Percentiles rank a stretch among this genome's conserved stretches.
phyloP scores from a whole-genome alignment of 1,284 basidiomycete genomes.

The Puccinia brachypodii region DNA sequence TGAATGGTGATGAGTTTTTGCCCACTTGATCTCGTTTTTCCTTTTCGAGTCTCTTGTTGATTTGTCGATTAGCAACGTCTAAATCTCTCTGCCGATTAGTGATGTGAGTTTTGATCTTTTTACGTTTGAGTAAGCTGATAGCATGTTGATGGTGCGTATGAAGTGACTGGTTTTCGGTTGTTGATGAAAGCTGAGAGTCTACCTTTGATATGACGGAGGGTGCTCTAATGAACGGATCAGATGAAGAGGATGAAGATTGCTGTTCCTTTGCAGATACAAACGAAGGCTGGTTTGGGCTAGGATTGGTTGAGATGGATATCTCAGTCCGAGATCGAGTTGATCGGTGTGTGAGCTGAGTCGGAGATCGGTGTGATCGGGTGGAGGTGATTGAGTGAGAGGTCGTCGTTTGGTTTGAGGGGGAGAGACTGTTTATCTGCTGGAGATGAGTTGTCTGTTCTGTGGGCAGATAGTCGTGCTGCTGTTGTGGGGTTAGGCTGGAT shows the following conservation, averaged over 20 bases:
- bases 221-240: neutral
- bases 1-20: neutral
- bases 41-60: conserved; percentile 24
- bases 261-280: neutral
- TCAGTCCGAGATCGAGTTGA: neutral
- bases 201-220: neutral
- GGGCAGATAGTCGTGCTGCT: neutral
- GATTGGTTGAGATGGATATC: neutral
- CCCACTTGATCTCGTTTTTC: conserved; percentile 36
- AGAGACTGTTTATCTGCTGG: neutral
- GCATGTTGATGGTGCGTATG: conserved; percentile 24
- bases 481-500: neutral
- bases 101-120: conserved; percentile 33
- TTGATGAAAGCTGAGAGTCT: neutral
- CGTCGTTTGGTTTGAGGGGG: neutral
- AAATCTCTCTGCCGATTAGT: conserved; percentile 19
- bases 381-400: conserved; percentile 6
- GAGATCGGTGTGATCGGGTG: conserved; percentile 3
- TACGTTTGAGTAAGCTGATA: conserved; percentile 29
- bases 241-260: neutral
- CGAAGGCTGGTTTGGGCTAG: neutral
- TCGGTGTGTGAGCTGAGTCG: neutral
- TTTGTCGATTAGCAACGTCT: conserved; percentile 29
- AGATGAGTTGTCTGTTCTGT: neutral
- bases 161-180: neutral